Evolutionary conservation across 1,284 basidiomycete species (phyloP).

Genomic region (Golubevia sp.): DNA sequence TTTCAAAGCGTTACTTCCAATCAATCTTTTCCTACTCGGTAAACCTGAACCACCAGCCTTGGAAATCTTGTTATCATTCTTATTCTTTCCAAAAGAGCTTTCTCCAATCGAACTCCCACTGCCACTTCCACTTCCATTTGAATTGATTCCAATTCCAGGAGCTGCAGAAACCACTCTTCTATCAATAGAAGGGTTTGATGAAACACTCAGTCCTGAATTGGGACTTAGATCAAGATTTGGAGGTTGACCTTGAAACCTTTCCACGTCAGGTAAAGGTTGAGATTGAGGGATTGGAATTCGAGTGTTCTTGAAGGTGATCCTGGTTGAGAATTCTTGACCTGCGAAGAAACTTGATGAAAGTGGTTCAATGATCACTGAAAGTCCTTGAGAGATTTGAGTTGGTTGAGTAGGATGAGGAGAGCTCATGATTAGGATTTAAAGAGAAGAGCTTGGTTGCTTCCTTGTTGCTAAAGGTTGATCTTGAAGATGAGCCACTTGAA

Average conservation of each 20-base stretch:
- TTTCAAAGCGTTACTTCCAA: background rate
- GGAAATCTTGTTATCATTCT: too few relatives aligned
- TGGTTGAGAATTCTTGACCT: slow-evolving; percentile 47
- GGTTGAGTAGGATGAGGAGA: too few relatives aligned
- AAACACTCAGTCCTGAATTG: background rate
- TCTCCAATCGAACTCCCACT: too few relatives aligned
- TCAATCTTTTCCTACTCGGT: background rate
- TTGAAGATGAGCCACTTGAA: too few relatives aligned
- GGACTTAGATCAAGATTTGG: background rate
- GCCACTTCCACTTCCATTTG: too few relatives aligned
- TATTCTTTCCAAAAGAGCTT: too few relatives aligned
- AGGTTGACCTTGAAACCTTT: slow-evolving; percentile 14
- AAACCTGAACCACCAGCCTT: too few relatives aligned
- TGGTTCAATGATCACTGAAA: slow-evolving; percentile 46
- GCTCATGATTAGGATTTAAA: too few relatives aligned
- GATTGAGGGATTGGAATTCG: slow-evolving; percentile 20
- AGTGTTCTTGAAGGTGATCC: slow-evolving; percentile 56
- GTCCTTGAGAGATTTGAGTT: too few relatives aligned
- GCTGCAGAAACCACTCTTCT: slow-evolving; percentile 19
- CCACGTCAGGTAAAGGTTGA: slow-evolving; percentile 21
- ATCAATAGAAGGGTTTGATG: slow-evolving; percentile 1
- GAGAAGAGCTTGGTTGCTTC: too few relatives aligned
- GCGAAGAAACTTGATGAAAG: slow-evolving; percentile 53
- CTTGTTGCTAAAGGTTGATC: too few relatives aligned
- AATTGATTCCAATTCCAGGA: slow-evolving; percentile 4